Conservation (phyloP, 257 asterid genomes). For the Parsonsia alboflavescens region DNA sequence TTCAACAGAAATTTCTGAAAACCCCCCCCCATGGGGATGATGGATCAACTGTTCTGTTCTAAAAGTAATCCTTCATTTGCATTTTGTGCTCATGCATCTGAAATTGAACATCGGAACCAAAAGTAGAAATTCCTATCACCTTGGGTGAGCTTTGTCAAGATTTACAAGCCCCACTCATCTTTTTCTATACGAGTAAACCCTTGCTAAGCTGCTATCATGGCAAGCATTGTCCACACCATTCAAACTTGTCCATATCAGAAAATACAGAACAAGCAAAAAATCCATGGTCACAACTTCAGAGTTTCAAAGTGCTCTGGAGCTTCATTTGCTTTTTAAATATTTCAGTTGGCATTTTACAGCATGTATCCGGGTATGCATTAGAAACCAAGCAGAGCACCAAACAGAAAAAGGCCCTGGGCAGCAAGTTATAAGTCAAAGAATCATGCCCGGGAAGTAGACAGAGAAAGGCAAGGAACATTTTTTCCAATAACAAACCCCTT, state of each 20-base stretch:
- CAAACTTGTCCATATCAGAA: background rate
- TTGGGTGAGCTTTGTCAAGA: no score
- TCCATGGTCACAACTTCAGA: background rate
- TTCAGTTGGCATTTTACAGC: background rate
- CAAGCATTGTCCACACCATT: background rate
- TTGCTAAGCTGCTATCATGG: background rate
- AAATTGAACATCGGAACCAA: background rate
- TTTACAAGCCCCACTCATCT: no score
- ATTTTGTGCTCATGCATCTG: background rate
- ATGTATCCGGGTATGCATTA: background rate
- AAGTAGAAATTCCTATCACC: no score
- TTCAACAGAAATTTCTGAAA: background rate
- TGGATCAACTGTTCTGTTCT: background rate
- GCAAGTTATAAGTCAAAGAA: conserved; percentile 8
- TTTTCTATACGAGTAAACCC: no score
- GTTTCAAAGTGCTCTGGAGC: background rate
- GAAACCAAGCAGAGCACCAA: background rate
- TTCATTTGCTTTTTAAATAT: background rate
- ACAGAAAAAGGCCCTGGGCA: background rate
- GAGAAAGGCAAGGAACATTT: background rate
- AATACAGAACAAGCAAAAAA: background rate
- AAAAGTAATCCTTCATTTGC: background rate
- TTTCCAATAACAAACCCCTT: background rate
- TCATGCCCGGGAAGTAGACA: background rate
- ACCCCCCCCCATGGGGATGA: background rate